A percentile compares a stretch with the other conserved stretches of the same genome.
phyloP scores from a whole-genome alignment of 2,329 filamentous ascomycete genomes.

The Ploettnerulaceae sp. region DNA sequence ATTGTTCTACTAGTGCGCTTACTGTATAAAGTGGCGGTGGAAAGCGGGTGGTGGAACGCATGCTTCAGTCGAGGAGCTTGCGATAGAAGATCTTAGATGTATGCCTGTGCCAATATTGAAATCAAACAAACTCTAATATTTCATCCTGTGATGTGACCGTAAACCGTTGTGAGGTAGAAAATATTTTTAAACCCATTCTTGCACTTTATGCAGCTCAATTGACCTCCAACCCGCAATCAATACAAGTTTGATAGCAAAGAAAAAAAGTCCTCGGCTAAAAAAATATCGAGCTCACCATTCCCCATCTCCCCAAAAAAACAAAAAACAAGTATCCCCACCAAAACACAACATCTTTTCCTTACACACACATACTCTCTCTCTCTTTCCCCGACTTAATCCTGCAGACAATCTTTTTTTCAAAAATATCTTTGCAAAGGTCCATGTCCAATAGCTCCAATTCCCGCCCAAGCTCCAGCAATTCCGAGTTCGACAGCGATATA shows the following conservation, averaged over 20 bases:
- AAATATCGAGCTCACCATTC: conserved; percentile 9
- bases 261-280: conserved; percentile 14
- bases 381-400: too few species aligned
- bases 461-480: too few species aligned
- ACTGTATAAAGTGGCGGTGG: conserved; percentile 30
- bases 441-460: conserved; percentile 10
- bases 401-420: neutral
- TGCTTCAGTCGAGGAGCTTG: conserved; percentile 27
- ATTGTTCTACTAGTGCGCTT: conserved; percentile 34
- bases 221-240: neutral
- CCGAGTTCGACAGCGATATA: conserved; percentile 15
- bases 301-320: neutral
- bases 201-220: too few species aligned
- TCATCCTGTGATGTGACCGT: too few species aligned
- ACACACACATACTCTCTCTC: neutral
- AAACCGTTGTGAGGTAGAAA: too few species aligned
- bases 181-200: too few species aligned
- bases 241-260: conserved; percentile 2
- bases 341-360: neutral
- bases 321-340: neutral
- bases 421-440: neutral
- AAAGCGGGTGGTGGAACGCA: conserved; percentile 13
- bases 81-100: conserved; percentile 29
- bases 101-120: conserved; percentile 31
- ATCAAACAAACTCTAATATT: conserved; percentile 12